These are phyloP conservation scores for Pyrus betulifolia DNA, from an alignment of 306 rosid species.

Conservation along the genomic window DNA sequence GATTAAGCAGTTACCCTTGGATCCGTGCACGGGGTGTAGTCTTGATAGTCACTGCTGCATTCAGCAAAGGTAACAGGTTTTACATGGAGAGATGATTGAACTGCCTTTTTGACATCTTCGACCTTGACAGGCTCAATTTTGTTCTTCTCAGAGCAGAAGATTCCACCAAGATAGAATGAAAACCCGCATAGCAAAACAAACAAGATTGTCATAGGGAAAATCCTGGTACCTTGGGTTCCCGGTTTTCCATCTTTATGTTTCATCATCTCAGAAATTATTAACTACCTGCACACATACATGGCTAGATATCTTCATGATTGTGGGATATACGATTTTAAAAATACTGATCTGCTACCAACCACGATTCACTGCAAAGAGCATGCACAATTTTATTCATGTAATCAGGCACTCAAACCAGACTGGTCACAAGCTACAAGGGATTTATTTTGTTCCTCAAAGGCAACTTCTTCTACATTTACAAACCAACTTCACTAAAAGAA, in stretches of 20 bases:
- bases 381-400: not conserved
- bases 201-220: conserved; percentile 41
- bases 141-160: conserved; percentile 47
- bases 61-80: conserved; percentile 45
- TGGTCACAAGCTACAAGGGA: not conserved
- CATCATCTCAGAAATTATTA: conserved; percentile 40
- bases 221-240: conserved; percentile 31
- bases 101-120: conserved; percentile 23
- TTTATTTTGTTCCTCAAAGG: not conserved
- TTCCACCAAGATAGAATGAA: conserved; percentile 86
- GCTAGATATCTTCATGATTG: not conserved
- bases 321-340: not conserved
- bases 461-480: not conserved
- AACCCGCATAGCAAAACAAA: conserved; percentile 58
- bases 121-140: conserved; percentile 18
- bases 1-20: conserved; percentile 57
- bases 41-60: conserved; percentile 69
- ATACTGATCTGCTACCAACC: not conserved
- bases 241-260: conserved; percentile 91
- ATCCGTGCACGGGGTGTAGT: conserved; percentile 97
- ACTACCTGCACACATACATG: conserved; percentile 40
- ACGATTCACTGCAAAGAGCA: not conserved
- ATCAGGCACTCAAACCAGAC: not conserved
- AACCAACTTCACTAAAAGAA: not conserved
- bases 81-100: conserved; percentile 47